Percentiles rank a stretch among this genome's conserved stretches.
Conservation (phyloP, 2,329 filamentous ascomycete species). For the Diaporthe sp. region DNA sequence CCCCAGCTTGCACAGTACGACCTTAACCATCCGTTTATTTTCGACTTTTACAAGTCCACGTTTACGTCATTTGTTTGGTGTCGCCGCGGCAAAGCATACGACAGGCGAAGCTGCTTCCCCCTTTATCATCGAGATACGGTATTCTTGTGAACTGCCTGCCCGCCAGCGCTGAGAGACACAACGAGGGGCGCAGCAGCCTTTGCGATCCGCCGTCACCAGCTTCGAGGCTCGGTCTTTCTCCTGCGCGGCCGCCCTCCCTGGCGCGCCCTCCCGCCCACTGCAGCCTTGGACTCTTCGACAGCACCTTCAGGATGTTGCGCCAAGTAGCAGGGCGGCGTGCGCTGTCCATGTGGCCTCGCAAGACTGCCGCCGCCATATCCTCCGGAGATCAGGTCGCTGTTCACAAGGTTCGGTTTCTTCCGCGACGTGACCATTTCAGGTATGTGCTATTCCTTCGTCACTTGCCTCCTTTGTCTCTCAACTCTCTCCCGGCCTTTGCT, state of each 20-base stretch:
- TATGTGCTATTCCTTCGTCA: background rate
- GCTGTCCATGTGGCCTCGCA: slow-evolving; percentile 34
- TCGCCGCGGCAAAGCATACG: background rate
- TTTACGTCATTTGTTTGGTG: slow-evolving; percentile 11
- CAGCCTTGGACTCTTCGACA: background rate
- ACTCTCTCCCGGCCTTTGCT: background rate
- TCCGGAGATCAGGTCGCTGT: slow-evolving; percentile 35
- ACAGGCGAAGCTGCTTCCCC: background rate
- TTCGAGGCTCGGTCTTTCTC: background rate
- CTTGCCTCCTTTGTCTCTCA: background rate
- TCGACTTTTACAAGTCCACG: background rate
- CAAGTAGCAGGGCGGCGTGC: slow-evolving; percentile 36
- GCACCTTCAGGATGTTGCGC: slow-evolving; percentile 28
- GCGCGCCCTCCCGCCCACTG: background rate
- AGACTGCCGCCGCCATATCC: slow-evolving; percentile 11
- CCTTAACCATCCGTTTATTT: background rate
- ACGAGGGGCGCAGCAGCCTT: background rate
- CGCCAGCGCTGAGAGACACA: background rate
- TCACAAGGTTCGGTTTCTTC: slow-evolving; percentile 31
- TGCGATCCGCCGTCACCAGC: slow-evolving; percentile 19
- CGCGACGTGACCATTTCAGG: slow-evolving; percentile 10
- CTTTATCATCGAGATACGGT: background rate
- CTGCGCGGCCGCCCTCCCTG: slow-evolving; percentile 19
- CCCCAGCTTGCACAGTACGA: background rate
- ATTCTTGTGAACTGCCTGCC: background rate